Evolutionary conservation across 1,139 yeast genomes (phyloP).

Genomic region (Debaryomycetaceae sp.): DNA sequence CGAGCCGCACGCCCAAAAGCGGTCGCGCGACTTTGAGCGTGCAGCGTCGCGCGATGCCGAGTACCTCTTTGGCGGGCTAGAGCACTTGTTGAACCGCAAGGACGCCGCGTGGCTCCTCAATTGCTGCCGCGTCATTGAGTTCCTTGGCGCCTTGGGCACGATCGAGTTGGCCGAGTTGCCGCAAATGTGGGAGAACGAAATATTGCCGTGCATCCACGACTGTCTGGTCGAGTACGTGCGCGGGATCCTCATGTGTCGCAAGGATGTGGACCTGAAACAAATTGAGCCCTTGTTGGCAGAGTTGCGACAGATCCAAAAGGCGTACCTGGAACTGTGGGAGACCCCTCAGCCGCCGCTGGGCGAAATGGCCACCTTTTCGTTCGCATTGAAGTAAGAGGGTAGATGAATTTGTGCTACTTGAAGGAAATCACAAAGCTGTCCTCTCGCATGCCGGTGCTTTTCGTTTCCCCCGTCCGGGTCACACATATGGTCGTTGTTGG

Average conservation of each 20-base stretch:
- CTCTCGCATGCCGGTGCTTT: no score
- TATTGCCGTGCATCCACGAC: slow-evolving; percentile 49
- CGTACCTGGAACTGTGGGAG: slow-evolving; percentile 23
- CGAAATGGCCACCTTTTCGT: slow-evolving; percentile 15
- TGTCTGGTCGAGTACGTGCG: slow-evolving; percentile 61
- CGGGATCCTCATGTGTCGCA: slow-evolving; percentile 33
- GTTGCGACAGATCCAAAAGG: slow-evolving; percentile 20
- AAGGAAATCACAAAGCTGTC: no score
- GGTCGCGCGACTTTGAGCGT: slow-evolving; percentile 29
- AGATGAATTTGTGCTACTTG: no score
- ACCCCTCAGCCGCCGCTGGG: slow-evolving; percentile 26
- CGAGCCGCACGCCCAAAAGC: slow-evolving; percentile 44
- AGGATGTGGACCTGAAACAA: slow-evolving; percentile 29
- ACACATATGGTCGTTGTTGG: no score
- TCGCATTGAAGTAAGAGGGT: slow-evolving; percentile 1
- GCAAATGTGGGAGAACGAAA: slow-evolving; percentile 45
- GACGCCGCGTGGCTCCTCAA: slow-evolving; percentile 44
- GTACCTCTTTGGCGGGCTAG: slow-evolving; percentile 50
- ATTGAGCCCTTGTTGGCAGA: slow-evolving; percentile 19
- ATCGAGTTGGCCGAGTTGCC: slow-evolving; percentile 40
- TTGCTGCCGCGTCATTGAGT: slow-evolving; percentile 49
- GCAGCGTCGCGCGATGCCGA: slow-evolving; percentile 52
- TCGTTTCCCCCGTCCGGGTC: no score
- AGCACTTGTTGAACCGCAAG: slow-evolving; percentile 36
- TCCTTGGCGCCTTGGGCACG: slow-evolving; percentile 57